Evolutionary conservation across 83 land plant genomes (phyloP), one percentile per base, ranked within the genome.

Genomic region (Diphasiastrum complanatum): DNA sequence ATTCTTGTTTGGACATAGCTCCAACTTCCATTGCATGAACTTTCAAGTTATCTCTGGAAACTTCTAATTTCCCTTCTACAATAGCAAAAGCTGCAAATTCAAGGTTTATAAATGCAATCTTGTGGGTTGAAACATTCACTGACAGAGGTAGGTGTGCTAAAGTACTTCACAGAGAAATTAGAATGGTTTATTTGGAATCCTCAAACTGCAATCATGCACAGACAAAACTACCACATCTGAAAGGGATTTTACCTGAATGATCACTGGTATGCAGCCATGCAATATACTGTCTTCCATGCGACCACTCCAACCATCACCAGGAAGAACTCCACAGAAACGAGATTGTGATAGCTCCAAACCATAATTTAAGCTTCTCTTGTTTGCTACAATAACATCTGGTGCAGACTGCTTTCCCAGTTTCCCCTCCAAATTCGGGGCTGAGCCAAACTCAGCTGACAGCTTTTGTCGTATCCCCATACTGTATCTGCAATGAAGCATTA

Each of bases 301-400:
- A 5, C 98, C 91, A 72, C 96, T 92, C 98, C 98, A 92, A 19
- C 98, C 98, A 79, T 92, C 98, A 26, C 98, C 98, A 50, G 98
- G 98, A 49, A 92, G 45, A 10, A 92, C 96, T 24, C 98, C 98
- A 81, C 98, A 92, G 40, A 92, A 92, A 31, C 73, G 57, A 51
- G 98, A 85, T 50, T 77, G 71, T 12, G 84, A 79, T 28, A 92
- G 61, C 26, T 79, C 86, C 8, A 58, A 65, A 26, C 64, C 64
- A 73, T 92, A 92, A 35, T 78, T 45, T 18, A 51, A 68, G 34
- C 82, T 76, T 38, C 83, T 74, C 3, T 64, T 19, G 40, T 83
- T 75, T 22, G 82, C 78, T 33, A 92, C 88, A 33, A 80, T 79
- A 1, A 92, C 91, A 75, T 91, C 81, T 30, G 50, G 57, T 35